Evolutionary conservation across 164 flowering plant genomes (phyloP).

Genomic region (Tinospora cordifolia): DNA sequence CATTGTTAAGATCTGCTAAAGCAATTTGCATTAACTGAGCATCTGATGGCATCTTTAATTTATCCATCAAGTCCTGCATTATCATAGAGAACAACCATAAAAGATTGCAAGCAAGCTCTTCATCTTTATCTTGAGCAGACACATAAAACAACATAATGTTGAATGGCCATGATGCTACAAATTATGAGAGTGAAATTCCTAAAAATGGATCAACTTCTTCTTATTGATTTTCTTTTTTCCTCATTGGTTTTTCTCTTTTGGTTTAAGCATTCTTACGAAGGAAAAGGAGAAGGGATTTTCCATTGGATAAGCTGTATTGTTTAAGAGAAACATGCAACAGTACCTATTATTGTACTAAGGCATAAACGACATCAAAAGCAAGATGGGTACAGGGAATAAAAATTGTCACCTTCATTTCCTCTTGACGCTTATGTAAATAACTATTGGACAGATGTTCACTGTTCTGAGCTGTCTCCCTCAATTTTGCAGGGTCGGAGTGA

Average conservation of each 20-base stretch:
- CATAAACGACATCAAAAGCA: not conserved
- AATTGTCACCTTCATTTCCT: conserved; percentile 60
- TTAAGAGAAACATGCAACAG: too few relatives aligned
- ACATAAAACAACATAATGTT: not conserved
- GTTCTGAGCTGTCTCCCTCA: conserved; percentile 54
- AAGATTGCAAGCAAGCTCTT: not conserved
- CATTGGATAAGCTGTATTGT: too few relatives aligned
- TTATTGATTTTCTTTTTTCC: too few relatives aligned
- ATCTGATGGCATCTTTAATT: conserved; percentile 76
- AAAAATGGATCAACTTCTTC: not conserved
- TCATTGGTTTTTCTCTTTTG: too few relatives aligned
- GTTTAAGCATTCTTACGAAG: too few relatives aligned
- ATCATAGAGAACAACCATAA: conserved; percentile 10
- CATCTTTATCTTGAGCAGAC: not conserved
- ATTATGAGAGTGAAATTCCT: not conserved
- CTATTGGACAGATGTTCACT: conserved; percentile 40
- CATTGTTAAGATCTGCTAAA: conserved; percentile 65
- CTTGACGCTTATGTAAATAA: conserved; percentile 56
- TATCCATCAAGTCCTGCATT: conserved; percentile 66
- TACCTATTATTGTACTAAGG: not conserved
- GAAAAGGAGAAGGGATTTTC: too few relatives aligned
- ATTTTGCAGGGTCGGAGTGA: conserved; percentile 72
- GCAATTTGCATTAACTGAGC: conserved; percentile 83
- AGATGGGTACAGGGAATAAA: not conserved
- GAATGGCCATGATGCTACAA: not conserved